phyloP scores from a whole-genome alignment of 345 rosid genomes.

The Clarkia xantiana region DNA sequence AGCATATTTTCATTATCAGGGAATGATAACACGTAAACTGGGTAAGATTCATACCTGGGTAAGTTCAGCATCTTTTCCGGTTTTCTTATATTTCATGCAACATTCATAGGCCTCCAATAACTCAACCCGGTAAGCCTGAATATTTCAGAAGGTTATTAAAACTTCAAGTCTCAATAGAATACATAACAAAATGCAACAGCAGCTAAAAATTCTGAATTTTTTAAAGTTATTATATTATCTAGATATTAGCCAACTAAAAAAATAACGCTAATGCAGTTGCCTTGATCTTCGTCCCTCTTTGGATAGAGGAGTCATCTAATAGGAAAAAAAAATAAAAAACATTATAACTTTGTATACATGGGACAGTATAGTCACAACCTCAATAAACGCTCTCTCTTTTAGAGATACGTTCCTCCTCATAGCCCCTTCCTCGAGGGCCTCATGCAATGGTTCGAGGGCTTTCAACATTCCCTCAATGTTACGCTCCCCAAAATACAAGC shows the following conservation, averaged over 20 bases:
- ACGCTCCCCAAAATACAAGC: constrained; percentile 91
- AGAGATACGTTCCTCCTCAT: constrained; percentile 49
- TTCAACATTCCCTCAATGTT: constrained; percentile 96
- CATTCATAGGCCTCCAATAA: constrained; percentile 85
- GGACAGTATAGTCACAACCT: constrained; percentile 29
- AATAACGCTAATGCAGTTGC: too few relatives aligned
- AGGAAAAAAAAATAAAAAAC: too few relatives aligned
- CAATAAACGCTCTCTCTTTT: constrained; percentile 90
- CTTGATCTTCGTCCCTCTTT: too few relatives aligned
- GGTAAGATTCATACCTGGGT: constrained; percentile 54
- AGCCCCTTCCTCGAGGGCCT: constrained; percentile 84
- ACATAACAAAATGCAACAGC: too few relatives aligned
- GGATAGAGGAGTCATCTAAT: too few relatives aligned
- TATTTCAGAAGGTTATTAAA: neutral
- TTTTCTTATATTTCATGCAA: constrained; percentile 75
- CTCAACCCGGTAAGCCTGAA: constrained; percentile 84
- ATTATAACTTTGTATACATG: too few relatives aligned
- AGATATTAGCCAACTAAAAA: too few relatives aligned
- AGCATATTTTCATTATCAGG: neutral
- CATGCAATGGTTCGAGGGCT: constrained; percentile 86
- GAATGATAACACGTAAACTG: too few relatives aligned
- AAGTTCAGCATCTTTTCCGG: constrained; percentile 92
- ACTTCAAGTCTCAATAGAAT: too few relatives aligned
- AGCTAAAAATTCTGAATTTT: neutral
- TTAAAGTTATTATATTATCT: too few relatives aligned